Evolutionary conservation across 164 flowering plant genomes (phyloP).

Genomic region (Taxillus chinensis): DNA sequence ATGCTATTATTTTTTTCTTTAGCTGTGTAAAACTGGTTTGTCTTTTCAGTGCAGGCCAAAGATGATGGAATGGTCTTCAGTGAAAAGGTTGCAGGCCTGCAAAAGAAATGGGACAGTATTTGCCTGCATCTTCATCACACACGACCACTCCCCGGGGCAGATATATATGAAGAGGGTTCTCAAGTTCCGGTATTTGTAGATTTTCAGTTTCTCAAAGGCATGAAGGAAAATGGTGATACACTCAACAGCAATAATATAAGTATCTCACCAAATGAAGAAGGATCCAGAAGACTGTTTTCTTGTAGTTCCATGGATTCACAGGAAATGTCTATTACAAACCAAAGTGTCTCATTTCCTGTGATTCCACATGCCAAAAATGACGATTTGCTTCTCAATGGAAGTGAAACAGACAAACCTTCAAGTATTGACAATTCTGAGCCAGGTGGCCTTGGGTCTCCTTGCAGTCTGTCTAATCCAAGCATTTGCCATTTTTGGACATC

Average conservation of each 20-base stretch:
- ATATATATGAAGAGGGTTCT: conserved; percentile 12
- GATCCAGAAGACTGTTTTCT: conserved; percentile 15
- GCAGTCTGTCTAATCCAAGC: conserved; percentile 7
- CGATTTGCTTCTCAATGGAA: conserved; percentile 14
- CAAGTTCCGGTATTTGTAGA: conserved; percentile 28
- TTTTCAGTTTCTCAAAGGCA: conserved; percentile 19
- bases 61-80: conserved; percentile 38
- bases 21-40: conserved; percentile 12
- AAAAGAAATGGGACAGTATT: conserved; percentile 57
- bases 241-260: conserved; percentile 9
- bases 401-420: conserved; percentile 13
- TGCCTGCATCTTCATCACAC: conserved; percentile 43
- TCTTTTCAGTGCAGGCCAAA: conserved; percentile 79
- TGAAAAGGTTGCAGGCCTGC: conserved; percentile 34
- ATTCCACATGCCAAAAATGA: conserved; percentile 20
- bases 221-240: conserved; percentile 12
- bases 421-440: conserved; percentile 19
- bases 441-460: conserved; percentile 15
- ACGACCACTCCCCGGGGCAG: conserved; percentile 12
- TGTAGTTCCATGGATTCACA: conserved; percentile 14
- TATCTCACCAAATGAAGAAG: conserved; percentile 18
- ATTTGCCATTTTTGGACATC: conserved; percentile 17
- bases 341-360: conserved; percentile 4
- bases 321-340: conserved; percentile 7
- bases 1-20: neutral